Evolutionary conservation across 495 filamentous ascomycete genomes (phyloP), one percentile per base, ranked within the genome.

Genomic region (Apiosordaria backusii): DNA sequence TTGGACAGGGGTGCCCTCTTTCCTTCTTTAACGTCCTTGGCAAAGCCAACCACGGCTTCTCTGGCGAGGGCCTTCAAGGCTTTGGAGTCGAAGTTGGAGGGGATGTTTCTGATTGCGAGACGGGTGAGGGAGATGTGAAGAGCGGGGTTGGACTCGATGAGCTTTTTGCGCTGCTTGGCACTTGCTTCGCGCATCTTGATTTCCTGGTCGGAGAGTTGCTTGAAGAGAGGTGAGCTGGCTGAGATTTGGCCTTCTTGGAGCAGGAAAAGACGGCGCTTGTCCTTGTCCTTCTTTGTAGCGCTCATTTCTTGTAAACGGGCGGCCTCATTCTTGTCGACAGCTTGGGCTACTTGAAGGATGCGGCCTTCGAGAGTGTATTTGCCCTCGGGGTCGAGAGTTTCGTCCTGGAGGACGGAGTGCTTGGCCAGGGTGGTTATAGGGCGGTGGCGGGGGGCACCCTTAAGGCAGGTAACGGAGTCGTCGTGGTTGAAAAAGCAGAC

Each of bases 91-190:
- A 96, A 81, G 73, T 88, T 88, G 63, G 89, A 87, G 7, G 95
- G 96, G 23, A 99, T 84, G 72, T 99, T 99, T 67, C 95, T 92
- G 60, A 99, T 81, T 0, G 93, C 91, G n/a, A 99, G 87, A 67
- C 95, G 92, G 13, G 93, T 97, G 21, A 99, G 82, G 72, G 89
- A 93, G 60, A 99, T 80, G 76, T 98, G 92, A 16, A 99, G 85
- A 35, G 87, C 87, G 0, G 96, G 95, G 76, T 98, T 97, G 72
- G 84, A 88, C 78, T 96, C 87, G 72, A 98, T 92, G 62, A 98
- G 84, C 63, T 86, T 89, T 78, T 96, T 92, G 26, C 95, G 89
- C 74, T 98, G 95, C 72, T 88, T 92, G 65, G 85, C 86, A 70
- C 91, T 95, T 59, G 93, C 86, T 74, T 97, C 93, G 52, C 95